Evolutionary conservation across 257 asterid genomes (phyloP).

Genomic region (Scutellaria baicalensis): DNA sequence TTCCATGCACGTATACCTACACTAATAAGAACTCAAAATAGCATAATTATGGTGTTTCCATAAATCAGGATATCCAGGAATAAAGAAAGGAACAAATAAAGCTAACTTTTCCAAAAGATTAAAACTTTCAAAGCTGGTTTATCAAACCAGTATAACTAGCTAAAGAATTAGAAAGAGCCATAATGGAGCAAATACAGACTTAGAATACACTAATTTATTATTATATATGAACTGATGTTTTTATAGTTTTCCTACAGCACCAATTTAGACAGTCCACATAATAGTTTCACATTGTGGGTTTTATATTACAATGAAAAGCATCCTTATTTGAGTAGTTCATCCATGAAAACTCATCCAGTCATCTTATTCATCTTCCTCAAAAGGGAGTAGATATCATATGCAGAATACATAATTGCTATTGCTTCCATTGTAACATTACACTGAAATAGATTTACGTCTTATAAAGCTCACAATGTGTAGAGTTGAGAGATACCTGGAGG

Average conservation of each 20-base stretch:
- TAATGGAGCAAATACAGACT: background rate
- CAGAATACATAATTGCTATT: background rate
- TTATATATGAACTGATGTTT: background rate
- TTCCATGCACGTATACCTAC: background rate
- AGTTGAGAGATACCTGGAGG: constrained; percentile 48
- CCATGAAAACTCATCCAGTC: background rate
- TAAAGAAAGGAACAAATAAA: background rate
- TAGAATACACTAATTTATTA: background rate
- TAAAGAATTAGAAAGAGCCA: background rate
- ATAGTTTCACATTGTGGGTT: background rate
- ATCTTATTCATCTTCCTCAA: background rate
- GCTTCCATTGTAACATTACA: background rate
- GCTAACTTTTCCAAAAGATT: background rate
- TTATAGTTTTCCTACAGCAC: background rate
- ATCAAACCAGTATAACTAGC: background rate
- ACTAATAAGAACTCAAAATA: background rate
- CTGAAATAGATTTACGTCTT: background rate
- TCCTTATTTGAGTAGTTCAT: background rate
- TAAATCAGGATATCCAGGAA: background rate
- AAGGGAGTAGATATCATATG: background rate
- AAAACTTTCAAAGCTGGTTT: background rate
- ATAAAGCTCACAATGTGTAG: background rate
- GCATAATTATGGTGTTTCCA: background rate
- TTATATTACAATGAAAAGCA: background rate
- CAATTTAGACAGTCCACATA: background rate